Evolutionary conservation across 2,329 filamentous ascomycete species (phyloP).

Genomic region (Fusarium sp.): DNA sequence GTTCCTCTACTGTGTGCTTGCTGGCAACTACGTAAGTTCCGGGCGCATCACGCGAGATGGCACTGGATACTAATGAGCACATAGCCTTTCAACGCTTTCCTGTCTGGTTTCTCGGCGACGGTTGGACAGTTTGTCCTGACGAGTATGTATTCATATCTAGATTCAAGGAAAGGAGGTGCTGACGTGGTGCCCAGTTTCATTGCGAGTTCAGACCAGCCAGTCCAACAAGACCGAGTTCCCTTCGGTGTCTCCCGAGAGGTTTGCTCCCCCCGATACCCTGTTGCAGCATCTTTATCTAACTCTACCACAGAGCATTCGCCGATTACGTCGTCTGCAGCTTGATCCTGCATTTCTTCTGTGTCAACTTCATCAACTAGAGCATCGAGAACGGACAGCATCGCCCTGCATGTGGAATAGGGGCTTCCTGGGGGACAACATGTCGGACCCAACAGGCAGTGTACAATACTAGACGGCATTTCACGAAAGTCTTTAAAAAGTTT

Average conservation of each 20-base stretch:
- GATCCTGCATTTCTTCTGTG: constrained; percentile 97
- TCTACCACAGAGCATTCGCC: constrained; percentile 81
- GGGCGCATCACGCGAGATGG: no score
- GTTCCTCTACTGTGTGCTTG: constrained; percentile 91
- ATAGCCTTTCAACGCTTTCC: constrained; percentile 98
- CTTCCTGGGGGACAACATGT: constrained; percentile 14
- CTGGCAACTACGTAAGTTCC: constrained; percentile 88
- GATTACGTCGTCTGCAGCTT: constrained; percentile 96
- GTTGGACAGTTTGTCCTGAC: constrained; percentile 98
- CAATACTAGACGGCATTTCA: constrained; percentile 34
- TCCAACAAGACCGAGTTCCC: constrained; percentile 83
- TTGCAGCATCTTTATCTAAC: constrained; percentile 22
- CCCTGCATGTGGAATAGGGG: constrained; percentile 1
- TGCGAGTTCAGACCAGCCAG: constrained; percentile 92
- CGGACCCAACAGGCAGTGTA: constrained; percentile 30
- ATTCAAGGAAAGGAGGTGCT: constrained; percentile 5
- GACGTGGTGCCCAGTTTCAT: constrained; percentile 60
- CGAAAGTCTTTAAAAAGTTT: constrained; percentile 34
- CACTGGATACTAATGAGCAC: constrained; percentile 30
- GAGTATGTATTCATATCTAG: constrained; percentile 61
- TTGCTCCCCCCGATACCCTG: background rate
- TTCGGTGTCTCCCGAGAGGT: constrained; percentile 83
- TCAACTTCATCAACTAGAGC: constrained; percentile 97
- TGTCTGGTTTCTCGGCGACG: constrained; percentile 92
- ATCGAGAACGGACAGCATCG: background rate